A percentile compares a stretch with the other conserved stretches of the same genome.
These are phyloP conservation scores for Dendrostoma leiphaemia DNA, from an alignment of 2,329 filamentous ascomycete genomes.

Conservation along the genomic window DNA sequence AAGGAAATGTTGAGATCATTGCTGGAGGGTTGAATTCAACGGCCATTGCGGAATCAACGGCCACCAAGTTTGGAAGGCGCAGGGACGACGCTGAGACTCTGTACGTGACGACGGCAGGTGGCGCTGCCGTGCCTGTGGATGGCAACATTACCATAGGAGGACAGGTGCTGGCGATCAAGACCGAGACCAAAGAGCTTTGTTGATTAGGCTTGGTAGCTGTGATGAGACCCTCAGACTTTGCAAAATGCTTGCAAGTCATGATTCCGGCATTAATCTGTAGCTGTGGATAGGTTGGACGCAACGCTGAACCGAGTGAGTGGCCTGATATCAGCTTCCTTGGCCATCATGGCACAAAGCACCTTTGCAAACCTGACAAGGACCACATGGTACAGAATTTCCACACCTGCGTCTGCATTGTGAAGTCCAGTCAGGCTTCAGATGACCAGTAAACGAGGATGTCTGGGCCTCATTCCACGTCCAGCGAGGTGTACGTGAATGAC, in stretches of 20 bases:
- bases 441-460: neutral
- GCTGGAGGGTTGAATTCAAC: conserved; percentile 22
- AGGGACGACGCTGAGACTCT: conserved; percentile 8
- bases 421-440: neutral
- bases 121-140: conserved; percentile 12
- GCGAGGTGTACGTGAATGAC: neutral
- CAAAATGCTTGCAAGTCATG: no score
- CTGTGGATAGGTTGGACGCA: neutral
- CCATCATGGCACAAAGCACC: no score
- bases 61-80: conserved; percentile 18
- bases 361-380: no score
- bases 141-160: conserved; percentile 16
- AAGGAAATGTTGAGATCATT: conserved; percentile 15
- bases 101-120: conserved; percentile 18
- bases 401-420: no score
- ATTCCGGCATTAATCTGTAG: neutral
- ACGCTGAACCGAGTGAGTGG: no score
- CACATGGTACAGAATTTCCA: no score
- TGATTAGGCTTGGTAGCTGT: neutral
- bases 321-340: neutral
- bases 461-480: neutral
- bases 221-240: no score
- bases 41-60: conserved; percentile 17
- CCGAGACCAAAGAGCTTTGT: neutral
- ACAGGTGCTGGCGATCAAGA: conserved; percentile 15